A percentile compares a stretch with the other conserved stretches of the same genome.
These are phyloP conservation scores for Termitomyces sp. DNA, from an alignment of 768 basidiomycete species.

Conservation along the genomic window DNA sequence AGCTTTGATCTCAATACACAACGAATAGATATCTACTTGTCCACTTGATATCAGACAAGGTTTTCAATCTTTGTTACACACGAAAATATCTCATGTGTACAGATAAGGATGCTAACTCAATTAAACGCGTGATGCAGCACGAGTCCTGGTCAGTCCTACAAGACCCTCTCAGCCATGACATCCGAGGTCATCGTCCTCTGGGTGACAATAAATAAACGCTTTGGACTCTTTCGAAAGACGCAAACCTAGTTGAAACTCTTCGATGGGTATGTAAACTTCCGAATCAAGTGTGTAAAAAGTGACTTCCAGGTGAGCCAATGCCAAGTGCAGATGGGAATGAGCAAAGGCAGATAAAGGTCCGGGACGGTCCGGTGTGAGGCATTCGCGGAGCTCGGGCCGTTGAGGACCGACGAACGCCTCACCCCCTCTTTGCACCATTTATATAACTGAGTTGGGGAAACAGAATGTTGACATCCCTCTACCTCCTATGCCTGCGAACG, in stretches of 20 bases:
- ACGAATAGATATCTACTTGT: not conserved
- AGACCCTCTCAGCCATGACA: not conserved
- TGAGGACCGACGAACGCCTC: conserved; percentile 13
- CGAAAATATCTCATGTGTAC: not conserved
- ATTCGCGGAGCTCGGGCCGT: conserved; percentile 20
- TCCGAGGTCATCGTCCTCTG: not conserved
- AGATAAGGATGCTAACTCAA: not conserved
- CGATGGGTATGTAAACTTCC: not conserved
- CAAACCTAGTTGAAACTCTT: not conserved
- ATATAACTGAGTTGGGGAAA: conserved; percentile 15
- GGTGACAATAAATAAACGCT: not conserved
- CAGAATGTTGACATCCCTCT: conserved; percentile 10
- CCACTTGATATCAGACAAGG: not conserved
- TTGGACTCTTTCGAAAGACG: not conserved
- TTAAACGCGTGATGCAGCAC: conserved; percentile 1
- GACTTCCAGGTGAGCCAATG: not conserved
- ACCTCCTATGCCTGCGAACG: conserved; percentile 34
- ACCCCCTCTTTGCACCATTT: conserved; percentile 13
- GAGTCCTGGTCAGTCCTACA: not conserved
- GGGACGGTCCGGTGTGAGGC: conserved; percentile 18
- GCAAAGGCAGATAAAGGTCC: conserved; percentile 3
- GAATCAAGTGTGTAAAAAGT: not conserved
- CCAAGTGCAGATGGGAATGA: conserved; percentile 1
- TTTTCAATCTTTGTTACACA: not conserved
- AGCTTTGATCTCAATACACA: not conserved